A percentile compares a stretch with the other conserved stretches of the same genome.
Conservation (phyloP, 163 green algal genomes). For the Scenedesmus sp. region DNA sequence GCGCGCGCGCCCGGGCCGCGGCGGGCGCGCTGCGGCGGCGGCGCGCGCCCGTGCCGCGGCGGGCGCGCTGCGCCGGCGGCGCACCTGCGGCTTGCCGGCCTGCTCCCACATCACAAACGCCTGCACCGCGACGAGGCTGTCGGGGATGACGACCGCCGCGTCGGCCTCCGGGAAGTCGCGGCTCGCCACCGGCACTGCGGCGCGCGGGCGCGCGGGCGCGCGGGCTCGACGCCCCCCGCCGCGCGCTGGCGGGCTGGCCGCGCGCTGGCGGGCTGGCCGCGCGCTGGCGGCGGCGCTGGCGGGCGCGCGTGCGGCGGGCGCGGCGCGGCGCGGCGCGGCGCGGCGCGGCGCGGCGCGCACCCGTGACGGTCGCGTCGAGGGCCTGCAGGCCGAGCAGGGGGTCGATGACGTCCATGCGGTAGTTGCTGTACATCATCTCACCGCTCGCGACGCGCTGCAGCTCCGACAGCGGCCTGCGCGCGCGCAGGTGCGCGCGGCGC, state of each 20-base stretch:
- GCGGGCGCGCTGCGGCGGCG: too few species aligned
- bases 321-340: too few species aligned
- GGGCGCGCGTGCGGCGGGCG: too few species aligned
- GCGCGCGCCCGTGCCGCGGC: background rate
- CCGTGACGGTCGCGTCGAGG: background rate
- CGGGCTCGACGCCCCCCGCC: too few species aligned
- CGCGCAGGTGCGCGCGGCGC: background rate
- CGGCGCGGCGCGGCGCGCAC: too few species aligned
- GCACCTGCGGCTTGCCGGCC: slow-evolving; percentile 75
- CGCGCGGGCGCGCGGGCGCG: background rate
- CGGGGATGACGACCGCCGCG: slow-evolving; percentile 60
- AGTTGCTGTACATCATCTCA: slow-evolving; percentile 61
- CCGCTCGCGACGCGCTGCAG: slow-evolving; percentile 78
- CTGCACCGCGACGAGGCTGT: slow-evolving; percentile 75
- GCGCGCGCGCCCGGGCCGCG: too few species aligned
- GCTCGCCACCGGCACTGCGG: slow-evolving; percentile 25
- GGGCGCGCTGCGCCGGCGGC: too few species aligned
- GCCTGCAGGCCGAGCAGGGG: background rate
- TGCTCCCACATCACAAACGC: slow-evolving; percentile 93
- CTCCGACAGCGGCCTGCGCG: slow-evolving; percentile 68
- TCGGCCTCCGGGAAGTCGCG: slow-evolving; percentile 9
- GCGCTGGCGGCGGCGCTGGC: too few species aligned
- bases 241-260: too few species aligned
- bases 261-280: too few species aligned
- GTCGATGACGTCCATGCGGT: slow-evolving; percentile 45